Base-by-base conservation (phyloP, 2,329 filamentous ascomycete species). In the Mollisia scopiformis region DNA sequence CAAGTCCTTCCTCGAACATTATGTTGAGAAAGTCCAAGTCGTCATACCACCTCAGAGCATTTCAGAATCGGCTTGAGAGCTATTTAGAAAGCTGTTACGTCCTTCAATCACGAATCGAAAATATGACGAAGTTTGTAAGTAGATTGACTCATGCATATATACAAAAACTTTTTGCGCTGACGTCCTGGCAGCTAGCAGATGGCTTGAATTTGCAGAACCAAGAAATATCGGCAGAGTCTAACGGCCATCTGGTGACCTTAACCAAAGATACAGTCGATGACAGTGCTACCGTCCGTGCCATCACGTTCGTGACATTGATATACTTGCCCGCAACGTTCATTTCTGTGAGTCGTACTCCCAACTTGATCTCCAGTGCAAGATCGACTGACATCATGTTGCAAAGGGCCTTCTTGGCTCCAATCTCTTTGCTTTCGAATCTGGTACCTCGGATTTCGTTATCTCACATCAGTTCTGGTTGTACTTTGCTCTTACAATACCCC, bases 401-500 rank as follows among this genome's bases (percentile, higher is more conserved):
- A 33, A n/a, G 30, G 14, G 13, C 27, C 35, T 74, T 25, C 68
- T 74, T 27, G 73, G 73, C 6, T 73, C 73, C 68, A 73, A 74
- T 52, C 65, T 74, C 46, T 74, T 74, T 23, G 63, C 56, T 7
- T 68, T 71, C 62, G 59, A 73, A 30, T 10, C 33, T 25, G 21
- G 14, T 3, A 43, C 37, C n/a, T 4, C 56, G 6, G 31, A 54
- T 21, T 55, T 59, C 28, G n/a, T 70, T 13, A 66, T 66, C 2
- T 71, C 69, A 2, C 61, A 63, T 7, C 69, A 70, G 55, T 68
- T 74, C 27, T 74, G 73, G 73, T 73, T 74, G 57, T 74, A 69
- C 25, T 28, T 74, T 8, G 59, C 71, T 1, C 62, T 63, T 27
- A 61, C 72, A 1, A 61, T 68, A n/a, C 62, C 67, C 1, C 58